Evolutionary conservation across 164 flowering plant species (phyloP).

Genomic region (Paratinospora sagittata): DNA sequence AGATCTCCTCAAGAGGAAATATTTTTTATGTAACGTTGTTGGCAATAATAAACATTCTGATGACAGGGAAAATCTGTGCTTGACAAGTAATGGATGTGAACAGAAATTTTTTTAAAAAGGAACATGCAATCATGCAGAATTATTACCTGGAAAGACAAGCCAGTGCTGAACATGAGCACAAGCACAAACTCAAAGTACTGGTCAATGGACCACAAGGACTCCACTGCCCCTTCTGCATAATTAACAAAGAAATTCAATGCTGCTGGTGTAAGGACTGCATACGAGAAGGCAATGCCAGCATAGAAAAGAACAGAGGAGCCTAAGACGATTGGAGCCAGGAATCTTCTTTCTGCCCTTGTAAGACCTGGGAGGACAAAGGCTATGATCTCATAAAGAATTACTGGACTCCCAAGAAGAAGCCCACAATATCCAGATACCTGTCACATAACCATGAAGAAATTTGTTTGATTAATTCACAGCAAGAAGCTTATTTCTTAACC

Average conservation of each 20-base stretch:
- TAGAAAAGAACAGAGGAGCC: constrained; percentile 96
- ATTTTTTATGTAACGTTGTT: too few species aligned
- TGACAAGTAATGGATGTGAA: background rate
- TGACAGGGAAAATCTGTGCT: background rate
- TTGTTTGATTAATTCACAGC: background rate
- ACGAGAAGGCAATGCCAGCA: constrained; percentile 80
- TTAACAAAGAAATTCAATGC: constrained; percentile 88
- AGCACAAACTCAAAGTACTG: constrained; percentile 97
- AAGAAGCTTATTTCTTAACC: background rate
- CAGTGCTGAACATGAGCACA: constrained; percentile 95
- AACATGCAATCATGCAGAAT: background rate
- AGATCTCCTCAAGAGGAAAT: background rate
- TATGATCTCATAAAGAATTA: constrained; percentile 91
- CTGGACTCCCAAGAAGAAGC: constrained; percentile 85
- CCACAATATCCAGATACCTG: constrained; percentile 99
- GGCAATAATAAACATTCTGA: background rate
- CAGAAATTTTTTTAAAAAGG: background rate
- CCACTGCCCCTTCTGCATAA: constrained; percentile 96
- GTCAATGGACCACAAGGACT: constrained; percentile 96
- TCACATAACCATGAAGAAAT: constrained; percentile 11
- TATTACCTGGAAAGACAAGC: constrained; percentile 90
- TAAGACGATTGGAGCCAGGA: constrained; percentile 85
- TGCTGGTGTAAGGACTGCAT: constrained; percentile 84
- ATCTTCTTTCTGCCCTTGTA: constrained; percentile 76
- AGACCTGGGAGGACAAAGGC: constrained; percentile 96